These are phyloP conservation scores for Ilyonectria destructans DNA, from an alignment of 2,329 filamentous ascomycete genomes.

Conservation along the genomic window DNA sequence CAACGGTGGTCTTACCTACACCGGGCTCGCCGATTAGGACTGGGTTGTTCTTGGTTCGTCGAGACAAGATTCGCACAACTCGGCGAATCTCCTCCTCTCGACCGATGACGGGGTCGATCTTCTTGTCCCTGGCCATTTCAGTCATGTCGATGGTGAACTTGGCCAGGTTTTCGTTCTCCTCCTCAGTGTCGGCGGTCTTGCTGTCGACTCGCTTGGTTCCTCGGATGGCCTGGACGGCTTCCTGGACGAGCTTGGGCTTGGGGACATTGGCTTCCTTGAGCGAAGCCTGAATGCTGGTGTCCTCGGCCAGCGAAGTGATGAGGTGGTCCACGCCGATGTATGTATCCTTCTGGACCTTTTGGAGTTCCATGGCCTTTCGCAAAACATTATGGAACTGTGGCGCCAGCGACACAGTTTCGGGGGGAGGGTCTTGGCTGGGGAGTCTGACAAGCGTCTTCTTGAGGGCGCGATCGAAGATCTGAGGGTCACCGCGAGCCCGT, in stretches of 20 bases:
- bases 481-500: conserved; percentile 91
- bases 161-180: conserved; percentile 94
- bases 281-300: conserved; percentile 79
- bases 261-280: conserved; percentile 92
- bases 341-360: conserved; percentile 97
- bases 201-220: conserved; percentile 95
- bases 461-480: conserved; percentile 88
- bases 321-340: conserved; percentile 97
- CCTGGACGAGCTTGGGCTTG: conserved; percentile 90
- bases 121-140: conserved; percentile 94
- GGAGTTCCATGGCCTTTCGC: conserved; percentile 87
- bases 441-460: conserved; percentile 94
- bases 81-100: conserved; percentile 95
- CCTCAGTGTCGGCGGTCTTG: conserved; percentile 93
- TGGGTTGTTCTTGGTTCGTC: conserved; percentile 98
- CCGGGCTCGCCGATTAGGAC: conserved; percentile 98
- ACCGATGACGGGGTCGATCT: conserved; percentile 97
- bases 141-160: conserved; percentile 99
- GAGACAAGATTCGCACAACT: conserved; percentile 91
- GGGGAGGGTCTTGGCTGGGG: conserved; percentile 95
- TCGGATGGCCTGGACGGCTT: conserved; percentile 91
- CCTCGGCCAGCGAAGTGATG: conserved; percentile 88
- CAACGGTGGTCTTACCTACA: conserved; percentile 98
- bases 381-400: conserved; percentile 88
- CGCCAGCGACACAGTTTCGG: conserved; percentile 88